A percentile compares a stretch with the other conserved stretches of the same genome.
phyloP scores from a whole-genome alignment of 2,329 filamentous ascomycete genomes.

The Ciborinia camelliae region DNA sequence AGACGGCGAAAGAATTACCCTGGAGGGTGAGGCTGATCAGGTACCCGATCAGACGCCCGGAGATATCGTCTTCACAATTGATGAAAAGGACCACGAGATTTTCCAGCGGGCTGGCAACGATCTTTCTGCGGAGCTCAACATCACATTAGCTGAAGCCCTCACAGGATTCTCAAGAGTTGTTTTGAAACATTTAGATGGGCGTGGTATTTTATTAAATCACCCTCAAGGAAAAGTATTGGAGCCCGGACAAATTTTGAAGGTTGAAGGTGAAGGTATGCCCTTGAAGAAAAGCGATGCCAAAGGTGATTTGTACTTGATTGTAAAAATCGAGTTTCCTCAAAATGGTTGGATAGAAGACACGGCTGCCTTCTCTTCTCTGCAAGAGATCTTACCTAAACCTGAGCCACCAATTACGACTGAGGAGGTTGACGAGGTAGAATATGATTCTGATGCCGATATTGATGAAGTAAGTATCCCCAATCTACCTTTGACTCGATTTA shows the following conservation, averaged over 20 bases:
- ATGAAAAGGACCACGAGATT: conserved; percentile 74
- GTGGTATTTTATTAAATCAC: conserved; percentile 79
- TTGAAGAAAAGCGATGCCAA: conserved; percentile 77
- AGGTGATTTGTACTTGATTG: conserved; percentile 82
- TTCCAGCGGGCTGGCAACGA: conserved; percentile 85
- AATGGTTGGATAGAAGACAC: conserved; percentile 77
- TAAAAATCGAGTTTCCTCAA: conserved; percentile 85
- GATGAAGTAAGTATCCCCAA: conserved; percentile 59
- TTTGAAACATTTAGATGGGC: conserved; percentile 86
- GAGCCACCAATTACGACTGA: conserved; percentile 57
- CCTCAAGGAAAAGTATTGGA: conserved; percentile 77
- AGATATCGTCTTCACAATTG: conserved; percentile 86
- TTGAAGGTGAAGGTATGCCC: conserved; percentile 92
- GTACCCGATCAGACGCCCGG: conserved; percentile 83
- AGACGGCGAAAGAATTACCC: conserved; percentile 83
- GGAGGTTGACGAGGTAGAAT: conserved; percentile 82
- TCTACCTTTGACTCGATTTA: conserved; percentile 4
- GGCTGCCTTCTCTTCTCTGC: conserved; percentile 65
- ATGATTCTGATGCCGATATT: conserved; percentile 76
- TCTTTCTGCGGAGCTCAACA: conserved; percentile 73
- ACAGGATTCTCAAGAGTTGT: conserved; percentile 88
- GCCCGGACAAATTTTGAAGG: conserved; percentile 80
- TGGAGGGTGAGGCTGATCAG: conserved; percentile 94
- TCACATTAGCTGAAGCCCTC: conserved; percentile 80
- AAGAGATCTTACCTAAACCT: conserved; percentile 68